Percentiles rank a stretch among this genome's conserved stretches.
Conservation (phyloP, 768 basidiomycete species). For the Mycena olivaceomarginata region DNA sequence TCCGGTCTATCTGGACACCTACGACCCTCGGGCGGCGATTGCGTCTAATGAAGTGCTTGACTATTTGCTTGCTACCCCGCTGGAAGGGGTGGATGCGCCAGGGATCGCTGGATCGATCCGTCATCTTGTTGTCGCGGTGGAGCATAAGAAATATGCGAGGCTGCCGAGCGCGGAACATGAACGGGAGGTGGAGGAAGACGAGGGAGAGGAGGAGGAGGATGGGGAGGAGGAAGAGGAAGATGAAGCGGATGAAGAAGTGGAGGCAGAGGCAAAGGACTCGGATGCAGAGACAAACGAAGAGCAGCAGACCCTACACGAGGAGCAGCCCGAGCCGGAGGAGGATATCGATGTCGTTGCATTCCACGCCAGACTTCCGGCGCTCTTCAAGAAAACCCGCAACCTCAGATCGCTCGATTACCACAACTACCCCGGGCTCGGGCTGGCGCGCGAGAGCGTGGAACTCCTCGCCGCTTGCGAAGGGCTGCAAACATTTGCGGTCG, state of each 20-base stretch:
- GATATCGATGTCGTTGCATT: conserved; percentile 21
- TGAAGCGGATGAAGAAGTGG: neutral
- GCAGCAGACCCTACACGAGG: neutral
- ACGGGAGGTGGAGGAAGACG: neutral
- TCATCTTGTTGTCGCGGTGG: conserved; percentile 23
- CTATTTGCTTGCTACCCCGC: neutral
- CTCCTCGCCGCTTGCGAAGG: conserved; percentile 12
- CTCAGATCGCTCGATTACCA: conserved; percentile 42
- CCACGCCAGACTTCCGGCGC: conserved; percentile 18
- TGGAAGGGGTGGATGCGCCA: neutral
- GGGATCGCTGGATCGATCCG: conserved; percentile 13
- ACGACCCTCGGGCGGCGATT: neutral
- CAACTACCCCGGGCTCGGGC: conserved; percentile 30
- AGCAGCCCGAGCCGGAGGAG: neutral
- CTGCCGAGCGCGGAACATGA: neutral
- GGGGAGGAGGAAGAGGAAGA: neutral
- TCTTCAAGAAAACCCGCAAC: conserved; percentile 32
- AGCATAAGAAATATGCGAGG: conserved; percentile 9
- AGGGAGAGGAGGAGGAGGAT: neutral
- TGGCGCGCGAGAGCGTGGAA: conserved; percentile 12
- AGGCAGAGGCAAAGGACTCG: too few relatives aligned
- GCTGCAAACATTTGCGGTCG: conserved; percentile 36
- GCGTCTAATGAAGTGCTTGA: conserved; percentile 21
- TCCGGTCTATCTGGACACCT: conserved; percentile 39
- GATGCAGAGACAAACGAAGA: too few relatives aligned